These are phyloP conservation scores for Phlegmacium glaucopus DNA, from an alignment of 768 basidiomycete genomes.

Conservation along the genomic window DNA sequence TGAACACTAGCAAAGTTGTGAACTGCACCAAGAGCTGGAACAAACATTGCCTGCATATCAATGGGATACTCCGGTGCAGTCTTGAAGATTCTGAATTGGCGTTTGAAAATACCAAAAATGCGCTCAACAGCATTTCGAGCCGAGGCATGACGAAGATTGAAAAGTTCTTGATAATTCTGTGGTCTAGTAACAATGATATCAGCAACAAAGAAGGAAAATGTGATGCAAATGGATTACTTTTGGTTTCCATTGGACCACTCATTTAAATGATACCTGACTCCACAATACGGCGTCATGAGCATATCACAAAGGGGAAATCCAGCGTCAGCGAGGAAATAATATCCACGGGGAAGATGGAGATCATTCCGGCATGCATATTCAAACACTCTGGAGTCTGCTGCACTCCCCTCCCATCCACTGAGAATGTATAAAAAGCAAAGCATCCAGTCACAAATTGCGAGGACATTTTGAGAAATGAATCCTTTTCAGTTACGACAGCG, in stretches of 20 bases:
- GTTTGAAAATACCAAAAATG: slow-evolving; percentile 18
- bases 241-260: slow-evolving; percentile 23
- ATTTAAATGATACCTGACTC: slow-evolving; percentile 28
- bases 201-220: background rate
- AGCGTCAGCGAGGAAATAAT: slow-evolving; percentile 30
- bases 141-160: slow-evolving; percentile 28
- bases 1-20: slow-evolving; percentile 24
- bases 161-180: slow-evolving; percentile 23
- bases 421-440: slow-evolving; percentile 6
- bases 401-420: slow-evolving; percentile 11
- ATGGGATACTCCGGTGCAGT: slow-evolving; percentile 17
- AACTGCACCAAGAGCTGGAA: slow-evolving; percentile 16
- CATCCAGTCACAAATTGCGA: slow-evolving; percentile 2
- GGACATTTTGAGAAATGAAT: slow-evolving; percentile 6
- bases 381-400: background rate
- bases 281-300: slow-evolving; percentile 29
- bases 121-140: slow-evolving; percentile 21
- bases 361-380: slow-evolving; percentile 2
- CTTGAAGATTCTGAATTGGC: slow-evolving; percentile 14
- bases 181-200: slow-evolving; percentile 21
- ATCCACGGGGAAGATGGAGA: slow-evolving; percentile 20
- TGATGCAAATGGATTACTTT: slow-evolving; percentile 4
- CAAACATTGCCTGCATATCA: slow-evolving; percentile 18
- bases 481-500: slow-evolving; percentile 24
- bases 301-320: slow-evolving; percentile 22